These are phyloP conservation scores for Camelina sativa DNA, from an alignment of 345 rosid species.

Conservation along the genomic window DNA sequence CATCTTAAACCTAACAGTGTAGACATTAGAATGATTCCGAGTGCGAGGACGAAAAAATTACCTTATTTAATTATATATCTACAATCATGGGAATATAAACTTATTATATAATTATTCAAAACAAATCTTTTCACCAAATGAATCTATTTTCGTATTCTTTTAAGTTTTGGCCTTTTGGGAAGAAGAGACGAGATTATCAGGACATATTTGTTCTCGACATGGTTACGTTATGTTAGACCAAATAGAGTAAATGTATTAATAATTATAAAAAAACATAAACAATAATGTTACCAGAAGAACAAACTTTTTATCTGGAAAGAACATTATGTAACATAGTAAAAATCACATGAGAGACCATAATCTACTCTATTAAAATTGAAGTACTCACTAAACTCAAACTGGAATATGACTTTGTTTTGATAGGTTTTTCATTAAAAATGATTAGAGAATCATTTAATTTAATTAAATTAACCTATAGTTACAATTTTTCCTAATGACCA, in stretches of 20 bases:
- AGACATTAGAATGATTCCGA: not conserved
- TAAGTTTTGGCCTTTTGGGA: not conserved
- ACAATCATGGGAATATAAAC: not conserved
- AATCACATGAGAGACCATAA: constrained; percentile 8
- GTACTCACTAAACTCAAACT: too few species aligned
- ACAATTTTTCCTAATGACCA: too few species aligned
- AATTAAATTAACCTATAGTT: too few species aligned
- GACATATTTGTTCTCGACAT: not conserved
- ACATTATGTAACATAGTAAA: constrained; percentile 36
- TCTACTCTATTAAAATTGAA: too few species aligned
- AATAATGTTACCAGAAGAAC: constrained; percentile 31
- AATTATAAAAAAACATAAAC: constrained; percentile 26
- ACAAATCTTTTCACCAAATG: not conserved
- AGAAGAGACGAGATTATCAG: not conserved
- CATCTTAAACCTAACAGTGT: not conserved
- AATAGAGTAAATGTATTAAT: not conserved
- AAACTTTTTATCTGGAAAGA: constrained; percentile 10
- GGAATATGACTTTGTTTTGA: too few species aligned
- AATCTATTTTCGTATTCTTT: not conserved
- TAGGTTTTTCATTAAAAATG: too few species aligned
- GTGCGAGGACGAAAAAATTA: not conserved
- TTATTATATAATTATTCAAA: not conserved
- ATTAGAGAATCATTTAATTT: too few species aligned
- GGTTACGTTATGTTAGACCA: constrained; percentile 6
- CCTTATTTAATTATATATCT: not conserved